These are phyloP conservation scores for Penicillium alfredii DNA, from an alignment of 495 filamentous ascomycete species.

Conservation along the genomic window DNA sequence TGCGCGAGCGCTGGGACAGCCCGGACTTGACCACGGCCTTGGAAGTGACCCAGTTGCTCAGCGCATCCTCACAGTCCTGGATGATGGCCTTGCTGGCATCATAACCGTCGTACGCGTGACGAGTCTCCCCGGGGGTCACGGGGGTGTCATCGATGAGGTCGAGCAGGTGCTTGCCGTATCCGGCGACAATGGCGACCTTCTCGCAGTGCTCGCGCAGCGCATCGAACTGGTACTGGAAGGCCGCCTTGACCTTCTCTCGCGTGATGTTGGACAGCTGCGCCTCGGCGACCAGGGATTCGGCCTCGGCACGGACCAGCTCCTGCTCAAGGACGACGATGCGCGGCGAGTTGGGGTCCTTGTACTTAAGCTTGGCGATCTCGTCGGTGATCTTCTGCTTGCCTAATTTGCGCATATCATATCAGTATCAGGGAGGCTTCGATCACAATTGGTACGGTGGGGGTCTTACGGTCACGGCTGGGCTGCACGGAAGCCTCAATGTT, in stretches of 20 bases:
- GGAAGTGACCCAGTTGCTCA: slow-evolving; percentile 92
- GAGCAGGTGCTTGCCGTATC: slow-evolving; percentile 93
- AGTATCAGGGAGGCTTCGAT: too few species aligned
- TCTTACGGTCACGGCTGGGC: slow-evolving; percentile 89
- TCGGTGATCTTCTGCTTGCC: slow-evolving; percentile 99
- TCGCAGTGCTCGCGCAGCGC: slow-evolving; percentile 96
- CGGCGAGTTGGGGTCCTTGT: slow-evolving; percentile 97
- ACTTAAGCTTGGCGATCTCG: slow-evolving; percentile 97
- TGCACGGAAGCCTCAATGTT: slow-evolving; percentile 99
- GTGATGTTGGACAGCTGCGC: slow-evolving; percentile 98
- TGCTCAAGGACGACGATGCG: slow-evolving; percentile 97
- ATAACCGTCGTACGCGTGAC: slow-evolving; percentile 94
- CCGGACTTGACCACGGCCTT: slow-evolving; percentile 82
- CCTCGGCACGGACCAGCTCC: slow-evolving; percentile 96
- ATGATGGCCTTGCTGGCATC: slow-evolving; percentile 98
- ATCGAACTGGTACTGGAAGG: slow-evolving; percentile 97
- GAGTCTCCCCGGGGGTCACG: slow-evolving; percentile 94
- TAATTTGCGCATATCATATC: too few species aligned
- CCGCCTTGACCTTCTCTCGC: slow-evolving; percentile 97
- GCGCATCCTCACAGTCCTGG: slow-evolving; percentile 95
- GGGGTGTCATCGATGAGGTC: slow-evolving; percentile 94
- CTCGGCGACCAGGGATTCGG: slow-evolving; percentile 95
- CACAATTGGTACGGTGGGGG: neutral
- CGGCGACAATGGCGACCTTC: slow-evolving; percentile 96
- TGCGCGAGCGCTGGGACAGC: slow-evolving; percentile 78